phyloP scores from a whole-genome alignment of 495 filamentous ascomycete genomes.

The Aspergillus cavernicola region DNA sequence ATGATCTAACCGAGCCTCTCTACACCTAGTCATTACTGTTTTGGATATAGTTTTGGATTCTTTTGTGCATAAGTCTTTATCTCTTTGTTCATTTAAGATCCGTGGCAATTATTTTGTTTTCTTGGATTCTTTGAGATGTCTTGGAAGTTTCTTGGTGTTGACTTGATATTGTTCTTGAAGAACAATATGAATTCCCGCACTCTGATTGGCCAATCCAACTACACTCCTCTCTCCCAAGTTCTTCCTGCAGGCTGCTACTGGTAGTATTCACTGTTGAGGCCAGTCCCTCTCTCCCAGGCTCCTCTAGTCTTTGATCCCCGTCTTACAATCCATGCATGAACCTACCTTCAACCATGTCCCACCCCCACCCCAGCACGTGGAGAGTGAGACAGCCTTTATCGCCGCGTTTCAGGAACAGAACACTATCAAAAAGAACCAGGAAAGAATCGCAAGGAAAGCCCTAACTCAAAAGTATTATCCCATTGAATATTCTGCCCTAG shows the following conservation, averaged over 20 bases:
- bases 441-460: no score
- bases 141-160: neutral
- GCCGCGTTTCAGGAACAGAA: neutral
- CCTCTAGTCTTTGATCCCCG: neutral
- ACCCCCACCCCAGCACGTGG: neutral
- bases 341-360: neutral
- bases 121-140: neutral
- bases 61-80: neutral
- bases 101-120: conserved; percentile 2
- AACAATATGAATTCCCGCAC: conserved; percentile 17
- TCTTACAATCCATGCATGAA: neutral
- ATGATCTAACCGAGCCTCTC: conserved; percentile 75
- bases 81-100: conserved; percentile 6
- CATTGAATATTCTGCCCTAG: no score
- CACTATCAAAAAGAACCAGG: no score
- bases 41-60: conserved; percentile 1
- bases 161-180: conserved; percentile 21
- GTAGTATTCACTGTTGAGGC: no score
- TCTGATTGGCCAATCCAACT: conserved; percentile 6
- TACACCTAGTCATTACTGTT: conserved; percentile 58
- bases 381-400: neutral
- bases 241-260: neutral
- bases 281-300: no score
- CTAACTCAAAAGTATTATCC: neutral
- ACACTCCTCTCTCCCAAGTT: neutral